phyloP scores from a whole-genome alignment of 163 green algal species.

The Prototheca cutis region DNA sequence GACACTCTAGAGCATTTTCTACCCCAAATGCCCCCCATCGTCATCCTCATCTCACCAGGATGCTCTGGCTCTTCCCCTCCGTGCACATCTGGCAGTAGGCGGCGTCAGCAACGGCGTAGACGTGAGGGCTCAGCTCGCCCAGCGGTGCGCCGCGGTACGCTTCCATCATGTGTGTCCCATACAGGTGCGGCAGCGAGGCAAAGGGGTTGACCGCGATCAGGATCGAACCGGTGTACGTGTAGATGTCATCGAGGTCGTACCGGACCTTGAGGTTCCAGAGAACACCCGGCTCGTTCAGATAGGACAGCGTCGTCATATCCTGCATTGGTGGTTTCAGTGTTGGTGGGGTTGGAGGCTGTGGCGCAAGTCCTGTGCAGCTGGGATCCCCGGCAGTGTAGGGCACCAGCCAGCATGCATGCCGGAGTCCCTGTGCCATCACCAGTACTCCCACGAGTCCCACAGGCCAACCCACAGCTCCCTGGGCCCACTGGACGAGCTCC shows the following conservation, averaged over 20 bases:
- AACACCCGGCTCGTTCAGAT: slow-evolving; percentile 96
- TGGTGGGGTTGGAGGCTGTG: background rate
- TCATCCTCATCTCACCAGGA: slow-evolving; percentile 87
- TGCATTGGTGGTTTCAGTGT: slow-evolving; percentile 33
- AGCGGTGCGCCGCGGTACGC: slow-evolving; percentile 74
- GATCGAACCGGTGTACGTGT: slow-evolving; percentile 95
- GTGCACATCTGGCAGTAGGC: slow-evolving; percentile 86
- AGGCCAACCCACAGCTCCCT: background rate
- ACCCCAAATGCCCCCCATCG: background rate
- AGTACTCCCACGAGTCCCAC: too few relatives aligned
- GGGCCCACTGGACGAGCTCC: slow-evolving; percentile 6
- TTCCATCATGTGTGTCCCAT: slow-evolving; percentile 97
- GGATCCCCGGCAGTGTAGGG: too few relatives aligned
- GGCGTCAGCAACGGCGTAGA: slow-evolving; percentile 94
- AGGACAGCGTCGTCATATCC: slow-evolving; percentile 97
- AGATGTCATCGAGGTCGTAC: slow-evolving; percentile 59
- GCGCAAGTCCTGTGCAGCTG: too few relatives aligned
- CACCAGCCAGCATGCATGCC: too few relatives aligned
- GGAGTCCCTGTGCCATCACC: too few relatives aligned
- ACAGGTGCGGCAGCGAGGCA: slow-evolving; percentile 82
- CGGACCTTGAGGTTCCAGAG: slow-evolving; percentile 90
- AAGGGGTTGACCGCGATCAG: slow-evolving; percentile 99
- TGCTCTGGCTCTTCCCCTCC: slow-evolving; percentile 76
- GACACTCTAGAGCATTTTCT: background rate
- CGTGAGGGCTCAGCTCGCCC: slow-evolving; percentile 89